phyloP scores from a whole-genome alignment of 805 yeast species.

The Zygotorulaspora danielsina region DNA sequence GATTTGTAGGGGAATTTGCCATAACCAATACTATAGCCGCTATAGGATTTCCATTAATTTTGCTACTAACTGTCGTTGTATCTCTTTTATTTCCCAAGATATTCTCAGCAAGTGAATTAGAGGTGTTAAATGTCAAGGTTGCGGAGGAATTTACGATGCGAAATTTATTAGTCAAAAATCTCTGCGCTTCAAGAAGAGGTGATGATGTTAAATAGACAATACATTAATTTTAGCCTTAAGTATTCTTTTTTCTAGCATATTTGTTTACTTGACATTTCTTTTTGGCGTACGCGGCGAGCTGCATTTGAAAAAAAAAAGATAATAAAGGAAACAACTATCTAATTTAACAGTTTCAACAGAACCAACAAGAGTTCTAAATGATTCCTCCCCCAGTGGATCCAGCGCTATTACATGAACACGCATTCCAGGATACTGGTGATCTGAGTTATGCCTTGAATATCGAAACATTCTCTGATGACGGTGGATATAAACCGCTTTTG shows the following conservation, averaged over 20 bases:
- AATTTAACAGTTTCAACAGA: background rate
- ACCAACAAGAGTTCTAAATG: conserved; percentile 16
- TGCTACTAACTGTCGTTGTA: conserved; percentile 59
- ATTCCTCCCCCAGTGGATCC: conserved; percentile 38
- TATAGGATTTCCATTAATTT: conserved; percentile 87
- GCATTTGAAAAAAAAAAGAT: too few relatives aligned
- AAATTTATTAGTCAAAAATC: conserved; percentile 36
- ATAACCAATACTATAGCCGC: conserved; percentile 87
- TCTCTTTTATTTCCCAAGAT: conserved; percentile 59
- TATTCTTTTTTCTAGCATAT: too few relatives aligned
- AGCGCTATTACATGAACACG: conserved; percentile 37
- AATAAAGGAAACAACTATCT: background rate
- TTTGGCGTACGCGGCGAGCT: too few relatives aligned
- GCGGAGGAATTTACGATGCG: conserved; percentile 54
- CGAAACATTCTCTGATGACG: conserved; percentile 28
- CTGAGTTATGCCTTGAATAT: conserved; percentile 28
- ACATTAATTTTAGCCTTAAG: too few relatives aligned
- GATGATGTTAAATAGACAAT: too few relatives aligned
- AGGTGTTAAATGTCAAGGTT: conserved; percentile 60
- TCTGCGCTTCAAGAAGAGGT: conserved; percentile 9
- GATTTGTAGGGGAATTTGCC: conserved; percentile 76
- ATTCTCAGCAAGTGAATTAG: conserved; percentile 59
- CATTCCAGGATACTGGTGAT: conserved; percentile 34
- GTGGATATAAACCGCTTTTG: conserved; percentile 30
- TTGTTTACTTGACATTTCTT: too few relatives aligned